Base-by-base conservation (phyloP, 176 grass and related monocot species). In the Areca catechu region DNA sequence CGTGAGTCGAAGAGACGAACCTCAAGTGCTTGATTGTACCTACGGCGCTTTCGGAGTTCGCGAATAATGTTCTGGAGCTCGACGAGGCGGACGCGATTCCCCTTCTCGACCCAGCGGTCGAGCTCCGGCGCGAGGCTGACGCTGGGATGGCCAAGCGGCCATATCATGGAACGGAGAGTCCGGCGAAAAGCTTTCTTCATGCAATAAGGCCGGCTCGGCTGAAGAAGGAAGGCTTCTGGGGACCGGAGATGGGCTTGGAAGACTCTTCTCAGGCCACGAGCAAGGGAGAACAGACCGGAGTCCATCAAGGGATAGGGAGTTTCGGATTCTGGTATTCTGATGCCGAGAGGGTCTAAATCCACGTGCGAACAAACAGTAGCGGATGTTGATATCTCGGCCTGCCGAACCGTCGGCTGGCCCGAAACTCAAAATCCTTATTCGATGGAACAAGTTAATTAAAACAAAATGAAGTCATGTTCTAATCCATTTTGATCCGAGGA, bases 21-120 rank as follows among this genome's bases (percentile, higher is more conserved):
- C 90, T 95, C 85, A 48, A 95, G 85, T 16, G 85, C 90, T 64
- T 95, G 90, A 58, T 68, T 62, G 49, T 78, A 81, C 73, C 79
- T 71, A 27, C 71, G 78, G 24, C 81, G 72, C 62, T 76, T 83
- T 51, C 85, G 76, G 49, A 95, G 82, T 54, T 77, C 82, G 54
- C 30, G 76, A 54, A 95, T 69, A 49, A 86, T 14, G 62, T 61
- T 62, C 66, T 81, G 62, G 23, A 89, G 85, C 76, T 89, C 82
- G 0, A 69, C 56, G n/a, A 21, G 17, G 34, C 85, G 72, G 66
- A 81, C 54, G 58, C 21, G 49, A 48, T 95, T 85, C 0, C 79
- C 52, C 53, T 74, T 77, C 5, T 66, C 73, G 27, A 76, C 68
- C 82, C 90, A 89, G 47, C 71, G 79, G 15, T 95, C 82, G 69